Percentiles rank a stretch among this genome's conserved stretches.
Conservation (phyloP, 2,329 filamentous ascomycete genomes). For the Aspergillus quadrilineatus region DNA sequence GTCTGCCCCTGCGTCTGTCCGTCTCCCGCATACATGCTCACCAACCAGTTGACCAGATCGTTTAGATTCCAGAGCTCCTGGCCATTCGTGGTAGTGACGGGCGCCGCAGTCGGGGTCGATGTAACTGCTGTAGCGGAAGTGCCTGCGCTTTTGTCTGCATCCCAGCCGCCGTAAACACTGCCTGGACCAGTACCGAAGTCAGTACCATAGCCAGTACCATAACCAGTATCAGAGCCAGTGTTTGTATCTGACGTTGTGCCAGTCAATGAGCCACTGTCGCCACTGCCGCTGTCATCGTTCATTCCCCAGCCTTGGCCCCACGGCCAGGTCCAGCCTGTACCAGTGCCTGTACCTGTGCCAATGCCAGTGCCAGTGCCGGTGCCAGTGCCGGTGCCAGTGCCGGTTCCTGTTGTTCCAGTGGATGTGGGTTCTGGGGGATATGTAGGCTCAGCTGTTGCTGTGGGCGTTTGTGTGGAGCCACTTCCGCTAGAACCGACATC, state of each 20-base stretch:
- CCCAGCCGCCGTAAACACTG: background rate
- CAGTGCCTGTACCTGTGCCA: background rate
- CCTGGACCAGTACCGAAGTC: background rate
- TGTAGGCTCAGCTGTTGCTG: background rate
- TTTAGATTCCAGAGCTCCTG: background rate
- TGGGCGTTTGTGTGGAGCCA: background rate
- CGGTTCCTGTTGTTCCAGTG: background rate
- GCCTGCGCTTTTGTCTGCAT: background rate
- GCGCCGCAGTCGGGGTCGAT: background rate
- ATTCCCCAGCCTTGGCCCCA: background rate
- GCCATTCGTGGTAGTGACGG: background rate
- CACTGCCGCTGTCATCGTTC: background rate
- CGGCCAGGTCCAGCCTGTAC: background rate
- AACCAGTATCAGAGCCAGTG: background rate
- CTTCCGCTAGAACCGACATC: background rate
- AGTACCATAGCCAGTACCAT: background rate
- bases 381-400: too few species aligned
- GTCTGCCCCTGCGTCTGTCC: background rate
- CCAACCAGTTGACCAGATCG: conserved; percentile 9
- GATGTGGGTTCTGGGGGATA: background rate
- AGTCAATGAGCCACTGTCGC: background rate
- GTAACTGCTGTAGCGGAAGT: background rate
- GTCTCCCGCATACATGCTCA: background rate
- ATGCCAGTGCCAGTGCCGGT: background rate
- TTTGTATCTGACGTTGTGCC: background rate